Conservation (phyloP, 2,329 filamentous ascomycete genomes). For the Aspergillus sp. region DNA sequence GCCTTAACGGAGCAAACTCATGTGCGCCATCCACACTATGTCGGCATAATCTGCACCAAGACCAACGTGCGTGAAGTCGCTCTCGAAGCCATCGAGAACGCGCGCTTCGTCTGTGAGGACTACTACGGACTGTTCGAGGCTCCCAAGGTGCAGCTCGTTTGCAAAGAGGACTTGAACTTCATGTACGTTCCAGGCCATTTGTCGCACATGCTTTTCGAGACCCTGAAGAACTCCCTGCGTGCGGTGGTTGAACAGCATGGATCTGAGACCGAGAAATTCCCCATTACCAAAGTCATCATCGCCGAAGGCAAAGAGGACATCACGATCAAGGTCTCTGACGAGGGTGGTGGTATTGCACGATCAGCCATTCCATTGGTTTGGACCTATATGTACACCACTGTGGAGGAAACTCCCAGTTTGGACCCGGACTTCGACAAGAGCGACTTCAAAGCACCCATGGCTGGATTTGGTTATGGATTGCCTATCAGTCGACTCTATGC, state of each 20-base stretch:
- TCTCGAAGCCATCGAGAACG: slow-evolving; percentile 96
- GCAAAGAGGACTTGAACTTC: slow-evolving; percentile 88
- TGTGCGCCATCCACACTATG: slow-evolving; percentile 83
- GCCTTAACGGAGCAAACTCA: slow-evolving; percentile 90
- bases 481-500: slow-evolving; percentile 93
- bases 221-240: slow-evolving; percentile 93
- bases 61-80: slow-evolving; percentile 94
- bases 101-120: slow-evolving; percentile 97
- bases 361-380: slow-evolving; percentile 95
- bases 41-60: slow-evolving; percentile 98
- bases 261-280: slow-evolving; percentile 91
- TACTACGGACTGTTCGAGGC: slow-evolving; percentile 97
- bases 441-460: slow-evolving; percentile 99
- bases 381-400: slow-evolving; percentile 99
- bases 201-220: slow-evolving; percentile 99
- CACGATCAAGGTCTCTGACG: slow-evolving; percentile 95
- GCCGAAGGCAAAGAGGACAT: slow-evolving; percentile 98
- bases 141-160: slow-evolving; percentile 92
- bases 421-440: slow-evolving; percentile 98
- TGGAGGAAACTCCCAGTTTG: slow-evolving; percentile 87
- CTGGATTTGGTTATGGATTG: slow-evolving; percentile 94
- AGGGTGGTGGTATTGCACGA: slow-evolving; percentile 90
- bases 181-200: slow-evolving; percentile 99
- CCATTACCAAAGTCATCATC: slow-evolving; percentile 93
- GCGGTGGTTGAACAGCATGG: slow-evolving; percentile 95